Base-by-base conservation (phyloP, 805 yeast species). In the Komagataella populi region DNA sequence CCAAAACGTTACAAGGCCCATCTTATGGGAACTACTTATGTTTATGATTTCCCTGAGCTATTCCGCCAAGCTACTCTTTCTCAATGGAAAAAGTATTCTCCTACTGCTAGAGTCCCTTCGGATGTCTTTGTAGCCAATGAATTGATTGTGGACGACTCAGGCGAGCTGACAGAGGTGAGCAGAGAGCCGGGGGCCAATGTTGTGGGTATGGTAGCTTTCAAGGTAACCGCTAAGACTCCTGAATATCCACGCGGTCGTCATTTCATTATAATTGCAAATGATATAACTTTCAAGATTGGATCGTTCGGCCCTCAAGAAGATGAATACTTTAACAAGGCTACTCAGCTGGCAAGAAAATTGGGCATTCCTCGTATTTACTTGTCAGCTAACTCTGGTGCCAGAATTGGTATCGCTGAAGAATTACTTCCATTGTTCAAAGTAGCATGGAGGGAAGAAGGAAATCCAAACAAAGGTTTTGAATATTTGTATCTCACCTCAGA, bases 1-100 rank as follows among this genome's bases (percentile, higher is more conserved):
- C 97, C 98, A 61, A 93, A 93, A 71, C 88, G 99, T 72, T 95
- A 95, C 76, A 87, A 84, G 73, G 99, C 99, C 49, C 98, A 93
- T 70, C 77, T 87, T 61, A 85, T 93, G 90, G 99, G 99, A 56
- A 93, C 99, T 17, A 90, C 99, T 8, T 93, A 88, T 64, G 96
- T 88, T 49, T 93, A 95, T 63, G 99, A 93, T 70, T 95, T 93
- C 93, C 99, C 99, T 50, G 99, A 93, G 67, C 73, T 93, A 62
- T 93, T 95, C 84, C 87, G 90, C 62, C 97, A 93, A 72, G 95
- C 96, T 44, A 77, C 87, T 44, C 68, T 80, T 52, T 75, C 90
- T 18, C 84, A 82, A 68, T 93, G 99, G 99, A 83, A 83, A 66
- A 78, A 77, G 55, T 67, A 68, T 57, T 74, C 80, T 46, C 72